phyloP scores from a whole-genome alignment of 2,329 filamentous ascomycete species.

The Trichoderma sp. region DNA sequence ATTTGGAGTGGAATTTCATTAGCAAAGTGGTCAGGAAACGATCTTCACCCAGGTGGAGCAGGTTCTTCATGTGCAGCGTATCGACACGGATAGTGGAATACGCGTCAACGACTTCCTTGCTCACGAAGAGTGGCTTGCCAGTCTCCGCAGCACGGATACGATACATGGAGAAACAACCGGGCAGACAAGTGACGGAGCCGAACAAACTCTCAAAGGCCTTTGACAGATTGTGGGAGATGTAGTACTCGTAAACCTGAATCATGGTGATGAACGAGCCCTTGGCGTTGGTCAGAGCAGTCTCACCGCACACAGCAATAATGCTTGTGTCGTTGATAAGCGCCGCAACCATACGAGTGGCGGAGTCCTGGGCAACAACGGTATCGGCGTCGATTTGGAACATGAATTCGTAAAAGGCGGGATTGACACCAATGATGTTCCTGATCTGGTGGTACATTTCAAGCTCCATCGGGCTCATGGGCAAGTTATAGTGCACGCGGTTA shows the following conservation, averaged over 20 bases:
- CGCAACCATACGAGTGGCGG: constrained; percentile 87
- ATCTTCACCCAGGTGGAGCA: constrained; percentile 95
- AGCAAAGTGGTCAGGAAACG: constrained; percentile 93
- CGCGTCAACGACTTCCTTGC: constrained; percentile 80
- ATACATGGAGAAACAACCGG: constrained; percentile 99
- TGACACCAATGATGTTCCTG: constrained; percentile 96
- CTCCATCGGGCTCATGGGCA: constrained; percentile 93
- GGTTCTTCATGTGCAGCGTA: constrained; percentile 97
- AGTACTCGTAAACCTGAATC: constrained; percentile 99
- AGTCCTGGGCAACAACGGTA: constrained; percentile 86
- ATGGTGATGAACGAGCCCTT: constrained; percentile 94
- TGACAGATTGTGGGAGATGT: constrained; percentile 94
- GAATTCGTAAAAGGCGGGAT: constrained; percentile 97
- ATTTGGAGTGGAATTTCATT: constrained; percentile 86
- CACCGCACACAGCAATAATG: constrained; percentile 91
- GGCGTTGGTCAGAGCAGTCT: constrained; percentile 88
- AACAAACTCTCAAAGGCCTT: constrained; percentile 98
- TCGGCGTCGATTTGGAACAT: constrained; percentile 96
- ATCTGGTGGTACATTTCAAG: constrained; percentile 99
- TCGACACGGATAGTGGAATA: constrained; percentile 95
- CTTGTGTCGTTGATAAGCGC: constrained; percentile 88
- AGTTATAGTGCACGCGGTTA: constrained; percentile 97
- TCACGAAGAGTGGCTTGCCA: constrained; percentile 95
- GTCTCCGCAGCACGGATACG: constrained; percentile 90
- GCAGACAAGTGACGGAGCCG: constrained; percentile 93